A percentile compares a stretch with the other conserved stretches of the same genome.
phyloP scores from a whole-genome alignment of 2,329 filamentous ascomycete species.

The Hypoxylon sp. region DNA sequence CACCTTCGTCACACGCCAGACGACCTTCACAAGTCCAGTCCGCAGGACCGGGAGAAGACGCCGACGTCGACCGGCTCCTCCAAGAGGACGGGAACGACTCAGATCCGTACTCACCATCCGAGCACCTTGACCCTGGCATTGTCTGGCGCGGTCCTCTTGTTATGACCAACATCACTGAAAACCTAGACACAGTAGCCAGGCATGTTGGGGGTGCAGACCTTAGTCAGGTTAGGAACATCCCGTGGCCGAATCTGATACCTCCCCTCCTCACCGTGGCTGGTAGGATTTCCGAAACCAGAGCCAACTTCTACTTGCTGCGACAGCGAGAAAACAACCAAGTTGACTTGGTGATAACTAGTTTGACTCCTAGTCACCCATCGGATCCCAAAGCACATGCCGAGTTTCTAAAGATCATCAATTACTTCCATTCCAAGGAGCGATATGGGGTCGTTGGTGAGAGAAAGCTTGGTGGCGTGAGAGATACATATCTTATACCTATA shows the following conservation, averaged over 20 bases:
- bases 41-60: constrained; percentile 74
- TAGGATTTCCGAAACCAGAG: constrained; percentile 81
- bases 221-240: constrained; percentile 55
- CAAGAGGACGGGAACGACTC: constrained; percentile 83
- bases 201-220: constrained; percentile 87
- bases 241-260: constrained; percentile 81
- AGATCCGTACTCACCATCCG: constrained; percentile 83
- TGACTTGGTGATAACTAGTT: constrained; percentile 82
- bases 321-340: constrained; percentile 83
- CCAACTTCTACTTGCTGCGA: constrained; percentile 89
- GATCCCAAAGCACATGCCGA: constrained; percentile 66
- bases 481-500: constrained; percentile 91
- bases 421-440: constrained; percentile 81
- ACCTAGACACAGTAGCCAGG: constrained; percentile 80
- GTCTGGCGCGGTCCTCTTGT: constrained; percentile 80
- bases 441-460: constrained; percentile 90
- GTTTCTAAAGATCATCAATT: constrained; percentile 83
- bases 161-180: constrained; percentile 80
- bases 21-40: constrained; percentile 57
- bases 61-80: constrained; percentile 89
- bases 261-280: constrained; percentile 75
- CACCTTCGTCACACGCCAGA: constrained; percentile 65
- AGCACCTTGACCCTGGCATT: constrained; percentile 74
- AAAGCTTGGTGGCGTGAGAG: constrained; percentile 77
- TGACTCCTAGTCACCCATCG: constrained; percentile 65